Evolutionary conservation across 768 basidiomycete genomes (phyloP).

Genomic region (Collybiopsis confluens): DNA sequence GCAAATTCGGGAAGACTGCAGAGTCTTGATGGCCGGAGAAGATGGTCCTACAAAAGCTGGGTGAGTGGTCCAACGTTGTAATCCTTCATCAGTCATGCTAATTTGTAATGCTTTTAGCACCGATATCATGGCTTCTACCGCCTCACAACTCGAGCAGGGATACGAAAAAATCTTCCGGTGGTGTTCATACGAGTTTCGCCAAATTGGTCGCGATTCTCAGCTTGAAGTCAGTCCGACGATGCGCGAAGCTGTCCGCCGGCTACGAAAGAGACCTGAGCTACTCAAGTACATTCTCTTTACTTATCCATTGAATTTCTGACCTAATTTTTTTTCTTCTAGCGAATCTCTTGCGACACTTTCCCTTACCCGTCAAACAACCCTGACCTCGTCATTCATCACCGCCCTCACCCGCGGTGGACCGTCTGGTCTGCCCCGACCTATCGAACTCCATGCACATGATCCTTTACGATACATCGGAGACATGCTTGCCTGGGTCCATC

Average conservation of each 20-base stretch:
- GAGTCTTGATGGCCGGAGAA: constrained; percentile 82
- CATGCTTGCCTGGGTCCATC: constrained; percentile 99
- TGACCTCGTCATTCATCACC: constrained; percentile 78
- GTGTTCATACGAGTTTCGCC: constrained; percentile 80
- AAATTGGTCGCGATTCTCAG: constrained; percentile 68
- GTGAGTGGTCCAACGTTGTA: no score
- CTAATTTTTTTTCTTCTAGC: constrained; percentile 20
- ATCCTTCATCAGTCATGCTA: no score
- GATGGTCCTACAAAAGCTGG: constrained; percentile 75
- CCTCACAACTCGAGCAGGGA: constrained; percentile 79
- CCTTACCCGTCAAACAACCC: constrained; percentile 74
- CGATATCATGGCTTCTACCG: constrained; percentile 85
- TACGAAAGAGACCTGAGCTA: constrained; percentile 76
- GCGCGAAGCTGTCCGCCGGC: constrained; percentile 66
- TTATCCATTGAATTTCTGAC: background rate
- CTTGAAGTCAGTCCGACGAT: constrained; percentile 64
- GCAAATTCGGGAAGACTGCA: constrained; percentile 77
- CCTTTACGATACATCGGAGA: constrained; percentile 95
- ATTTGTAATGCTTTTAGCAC: no score
- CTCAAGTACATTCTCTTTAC: constrained; percentile 48
- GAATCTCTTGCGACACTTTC: constrained; percentile 77
- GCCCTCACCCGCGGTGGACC: constrained; percentile 88
- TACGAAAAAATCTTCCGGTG: constrained; percentile 88
- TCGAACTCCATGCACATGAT: constrained; percentile 97
- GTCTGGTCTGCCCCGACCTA: constrained; percentile 82